Evolutionary conservation across 352 stramenopile genomes (phyloP), one percentile per base, ranked within the genome.

Genomic region (Phytophthora citrophthora): DNA sequence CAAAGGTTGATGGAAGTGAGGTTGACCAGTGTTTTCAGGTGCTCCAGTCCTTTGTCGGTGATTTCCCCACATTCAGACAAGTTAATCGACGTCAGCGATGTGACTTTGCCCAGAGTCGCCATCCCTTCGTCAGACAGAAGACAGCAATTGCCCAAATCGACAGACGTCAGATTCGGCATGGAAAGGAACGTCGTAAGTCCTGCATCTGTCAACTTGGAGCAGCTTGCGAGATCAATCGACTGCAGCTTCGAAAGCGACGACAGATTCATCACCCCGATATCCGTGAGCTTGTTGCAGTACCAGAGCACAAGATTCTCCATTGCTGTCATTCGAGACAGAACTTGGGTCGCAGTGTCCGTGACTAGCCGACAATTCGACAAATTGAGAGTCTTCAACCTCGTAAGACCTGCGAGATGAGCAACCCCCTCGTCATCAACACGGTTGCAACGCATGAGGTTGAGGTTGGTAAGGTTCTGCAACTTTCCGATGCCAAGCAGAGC

Each of bases 261-360:
- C 16, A 93, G 61, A 4, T 74, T 69, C 3, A 61, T 10, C 15
- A 93, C 71, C 3, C 79, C 86, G 0, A 23, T 23, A 65, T 96
- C 86, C 0, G 82, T 93, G 23, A 97, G 72, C 61, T 93, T 93
- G 70, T 89, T 90, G 66, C 86, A 97, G 68, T 95, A 91, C 76
- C 86, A 90, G 8, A 97, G 61, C 31, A 90, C 77, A 8, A 97
- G 69, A 29, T 76, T 83, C 51, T 91, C 70, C 5, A 96, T 60
- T 5, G 62, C 43, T 15, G 67, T 64, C 62, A 93, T 80, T 29
- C 67, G 58, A 1, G 72, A 56, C 16, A 97, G 60, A 9, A 83
- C 60, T 20, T 26, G 7, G 5, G 74, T 77, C 12, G 74, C 72
- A 0, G 24, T 67, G 52, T 96, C 80, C 0, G 87, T 93, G n/a